Evolutionary conservation across 768 basidiomycete species (phyloP), one percentile per base, ranked within the genome.

Genomic region (Xerocomus brunneocitrinus): DNA sequence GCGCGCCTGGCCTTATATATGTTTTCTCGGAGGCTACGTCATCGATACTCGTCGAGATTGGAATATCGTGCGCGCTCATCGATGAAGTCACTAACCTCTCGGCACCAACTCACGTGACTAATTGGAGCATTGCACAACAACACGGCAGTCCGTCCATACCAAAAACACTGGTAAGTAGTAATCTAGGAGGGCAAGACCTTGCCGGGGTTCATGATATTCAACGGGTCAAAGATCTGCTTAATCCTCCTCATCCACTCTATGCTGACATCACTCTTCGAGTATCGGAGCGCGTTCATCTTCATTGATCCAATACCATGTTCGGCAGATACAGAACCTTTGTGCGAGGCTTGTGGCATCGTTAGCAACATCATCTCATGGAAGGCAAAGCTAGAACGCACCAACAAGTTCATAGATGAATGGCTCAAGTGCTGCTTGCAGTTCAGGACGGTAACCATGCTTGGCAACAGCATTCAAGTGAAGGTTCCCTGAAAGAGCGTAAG

Each of bases 301-400:
- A 92, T 92, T 0, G 86, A 79, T n/a, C 95, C 95, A 49, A 99
- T 85, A 5, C 95, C 95, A 68, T 99, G 95, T 66, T 99, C 95
- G 2, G 95, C 95, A 6, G 95, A 98, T 59, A 99, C 83, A 0
- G 95, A 98, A 8, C 95, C 95, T 47, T 84, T 80, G 64, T 89
- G 79, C 1, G 81, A 83, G 19, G 84, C 89, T 91, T 22, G 47
- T 16, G 28, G 12, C 13, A 41, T 47, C 32, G 57, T 54, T 31
- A 56, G 32, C 45, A 48, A 28, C 3, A n/a, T 13, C 8, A 16
- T 28, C 39, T 14, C 22, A n/a, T 6, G 13, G 2, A 28, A 25
- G 16, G 27, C 24, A 32, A 45, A 27, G 24, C 27, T 9, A 39
- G 27, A n/a, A 53, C 85, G 62, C 62, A 85, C 91, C 78, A 55